Conservation (phyloP, 345 rosid species). For the Triadica sebifera region DNA sequence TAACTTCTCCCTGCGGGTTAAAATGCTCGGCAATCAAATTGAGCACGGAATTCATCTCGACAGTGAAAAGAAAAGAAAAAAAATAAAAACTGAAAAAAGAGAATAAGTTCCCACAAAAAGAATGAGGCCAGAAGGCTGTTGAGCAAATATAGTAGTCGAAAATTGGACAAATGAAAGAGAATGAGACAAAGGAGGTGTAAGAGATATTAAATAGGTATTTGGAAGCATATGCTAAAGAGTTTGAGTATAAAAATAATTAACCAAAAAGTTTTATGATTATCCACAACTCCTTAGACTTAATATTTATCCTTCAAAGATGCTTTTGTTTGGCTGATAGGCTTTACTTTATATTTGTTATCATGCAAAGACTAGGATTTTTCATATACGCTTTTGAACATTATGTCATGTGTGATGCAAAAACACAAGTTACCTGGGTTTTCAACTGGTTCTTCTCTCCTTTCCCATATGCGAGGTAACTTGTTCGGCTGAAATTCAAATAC, state of each 20-base stretch:
- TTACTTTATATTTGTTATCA: constrained; percentile 33
- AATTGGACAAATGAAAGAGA: constrained; percentile 19
- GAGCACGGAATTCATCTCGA: constrained; percentile 9
- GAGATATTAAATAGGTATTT: constrained; percentile 9
- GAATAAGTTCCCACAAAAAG: background rate
- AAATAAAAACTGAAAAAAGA: too few relatives aligned
- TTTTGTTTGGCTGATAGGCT: constrained; percentile 47
- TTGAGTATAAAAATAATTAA: constrained; percentile 13
- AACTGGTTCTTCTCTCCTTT: constrained; percentile 33
- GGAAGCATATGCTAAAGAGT: constrained; percentile 33
- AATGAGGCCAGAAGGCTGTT: constrained; percentile 23
- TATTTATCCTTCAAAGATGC: constrained; percentile 49
- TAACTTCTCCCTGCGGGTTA: background rate
- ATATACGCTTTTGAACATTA: constrained; percentile 40
- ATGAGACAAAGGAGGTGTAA: too few relatives aligned
- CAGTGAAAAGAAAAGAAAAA: background rate
- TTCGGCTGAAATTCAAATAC: constrained; percentile 51
- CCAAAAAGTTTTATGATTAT: constrained; percentile 42
- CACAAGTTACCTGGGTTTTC: constrained; percentile 33
- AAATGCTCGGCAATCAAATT: too few relatives aligned
- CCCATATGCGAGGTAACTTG: constrained; percentile 61
- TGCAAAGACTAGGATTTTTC: constrained; percentile 31
- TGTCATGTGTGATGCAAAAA: constrained; percentile 45
- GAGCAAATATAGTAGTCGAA: constrained; percentile 20
- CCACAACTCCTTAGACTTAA: constrained; percentile 29